phyloP scores from a whole-genome alignment of 352 stramenopile genomes.

The Pythium phragmitis region DNA sequence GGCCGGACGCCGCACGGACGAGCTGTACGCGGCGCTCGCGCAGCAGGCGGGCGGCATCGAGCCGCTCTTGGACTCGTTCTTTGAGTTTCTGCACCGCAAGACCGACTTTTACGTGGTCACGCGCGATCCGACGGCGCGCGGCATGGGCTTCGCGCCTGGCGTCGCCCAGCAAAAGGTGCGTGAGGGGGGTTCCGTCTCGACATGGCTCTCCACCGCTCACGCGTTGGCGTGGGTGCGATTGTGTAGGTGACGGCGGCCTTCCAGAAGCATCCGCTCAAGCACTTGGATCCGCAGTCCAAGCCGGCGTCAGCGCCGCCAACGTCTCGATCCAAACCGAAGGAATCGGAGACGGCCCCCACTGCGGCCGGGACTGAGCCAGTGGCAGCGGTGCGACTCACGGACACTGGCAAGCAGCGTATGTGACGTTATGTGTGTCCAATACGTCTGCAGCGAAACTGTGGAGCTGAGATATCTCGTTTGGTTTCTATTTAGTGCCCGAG shows the following conservation, averaged over 20 bases:
- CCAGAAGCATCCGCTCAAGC: constrained; percentile 60
- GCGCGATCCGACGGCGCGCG: constrained; percentile 38
- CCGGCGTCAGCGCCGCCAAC: background rate
- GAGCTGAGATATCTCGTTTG: background rate
- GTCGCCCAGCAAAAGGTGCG: constrained; percentile 56
- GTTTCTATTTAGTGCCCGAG: constrained; percentile 57
- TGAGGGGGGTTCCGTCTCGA: background rate
- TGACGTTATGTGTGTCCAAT: background rate
- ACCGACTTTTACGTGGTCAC: constrained; percentile 96
- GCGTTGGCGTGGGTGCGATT: background rate
- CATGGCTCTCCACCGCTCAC: background rate
- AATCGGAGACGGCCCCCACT: background rate
- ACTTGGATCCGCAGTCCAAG: constrained; percentile 34
- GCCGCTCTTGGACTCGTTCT: constrained; percentile 95
- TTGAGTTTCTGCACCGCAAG: constrained; percentile 97
- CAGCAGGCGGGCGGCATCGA: constrained; percentile 95
- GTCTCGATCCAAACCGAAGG: background rate
- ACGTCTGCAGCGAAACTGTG: background rate
- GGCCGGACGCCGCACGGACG: constrained; percentile 26
- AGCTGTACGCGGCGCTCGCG: constrained; percentile 93
- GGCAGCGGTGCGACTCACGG: constrained; percentile 36
- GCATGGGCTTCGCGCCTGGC: constrained; percentile 67
- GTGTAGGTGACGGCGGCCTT: constrained; percentile 58
- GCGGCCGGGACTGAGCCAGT: background rate
- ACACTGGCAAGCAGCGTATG: constrained; percentile 70